Evolutionary conservation across 2,329 filamentous ascomycete genomes (phyloP), one percentile per base, ranked within the genome.

Genomic region (Thermomyces lanuginosus): DNA sequence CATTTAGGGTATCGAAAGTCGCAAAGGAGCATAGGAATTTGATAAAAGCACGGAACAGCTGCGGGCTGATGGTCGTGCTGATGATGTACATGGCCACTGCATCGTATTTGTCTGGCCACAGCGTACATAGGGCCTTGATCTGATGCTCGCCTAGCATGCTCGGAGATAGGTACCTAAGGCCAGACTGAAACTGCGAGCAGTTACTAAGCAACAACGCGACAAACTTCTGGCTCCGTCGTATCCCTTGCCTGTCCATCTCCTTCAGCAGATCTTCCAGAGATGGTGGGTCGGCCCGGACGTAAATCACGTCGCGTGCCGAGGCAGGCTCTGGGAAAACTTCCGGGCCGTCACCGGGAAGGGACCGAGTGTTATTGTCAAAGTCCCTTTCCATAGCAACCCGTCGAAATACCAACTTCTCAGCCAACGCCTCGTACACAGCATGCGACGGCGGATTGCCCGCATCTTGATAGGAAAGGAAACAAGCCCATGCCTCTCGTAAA

Each of bases 401-500:
- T 35, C 53, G 43, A 32, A 54, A 51, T 6, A 63, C 46, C 9
- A 75, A 43, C 36, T 71, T 72, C 32, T 63, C 56, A 14, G 67
- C 60, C 57, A 74, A 71, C 18, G 63, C 66, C 27, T 60, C 47
- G 33, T 69, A 69, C 2, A 70, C 53, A 14, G 49, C 44, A 16
- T 49, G 35, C 28, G 49, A 46, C n/a, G 48, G 40, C 6, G 43
- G 44, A 18, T 50, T 37, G 6, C 43, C 45, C 8, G 53, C 48
- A 12, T 61, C 53, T 41, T 69, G 58, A 33, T 62, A 69, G 4
- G 66, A 60, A 21, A 71, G 45, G 42, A 72, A 76, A 34, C 65
- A 70, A 12, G 69, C 69, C 71, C 71, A 76, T 4, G 71, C 69
- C 49, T 76, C 70, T 33, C 67, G 60, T 24, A 66, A 48, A 3